Base-by-base conservation (phyloP, 257 asterid genomes). In the Gentiana straminea region DNA sequence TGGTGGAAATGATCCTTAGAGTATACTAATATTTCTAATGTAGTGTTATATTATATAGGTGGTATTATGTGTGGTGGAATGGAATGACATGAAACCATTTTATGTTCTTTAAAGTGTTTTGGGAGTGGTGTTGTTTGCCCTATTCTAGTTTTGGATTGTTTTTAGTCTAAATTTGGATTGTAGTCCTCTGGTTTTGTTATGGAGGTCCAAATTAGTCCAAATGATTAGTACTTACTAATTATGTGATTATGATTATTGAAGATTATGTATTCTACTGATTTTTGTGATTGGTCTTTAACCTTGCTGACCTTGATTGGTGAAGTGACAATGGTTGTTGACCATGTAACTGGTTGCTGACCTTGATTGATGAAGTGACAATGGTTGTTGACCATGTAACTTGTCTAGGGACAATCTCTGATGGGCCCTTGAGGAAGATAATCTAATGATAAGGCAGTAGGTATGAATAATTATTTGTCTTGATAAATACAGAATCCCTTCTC, bases 121-220 rank as follows among this genome's bases (percentile, higher is more conserved):
- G 39, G 68, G 54, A 56, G 63, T 59, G 61, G 52, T 10, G 57
- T 65, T 63, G 61, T 64, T 70, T 74, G 67, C 66, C 57, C 60
- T 63, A 72, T 68, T 58, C 65, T 66, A 61, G 55, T 71, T 62
- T 43, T 68, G 67, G 67, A 36, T 65, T 69, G 60, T 64, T 13
- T 52, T 13, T 52, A 70, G 77, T 45, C 62, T 41, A 41, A 41
- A 41, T 73, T 75, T 61, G 77, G 83, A 65, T 73, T 55, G 24
- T 63, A 58, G 71, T 72, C 93, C 78, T 65, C 69, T 73, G 35
- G 77, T 79, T 79, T 77, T 79, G 77, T 71, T 73, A 66, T 71
- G 74, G 78, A 55, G 63, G 65, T 73, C 89, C 84, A 15, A 68
- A 60, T 73, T 77, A 52, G 44, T 66, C 9, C 48, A 61, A 77